Base-by-base conservation (phyloP, 1,284 basidiomycete species). In the Moesziomyces parantarcticus region DNA sequence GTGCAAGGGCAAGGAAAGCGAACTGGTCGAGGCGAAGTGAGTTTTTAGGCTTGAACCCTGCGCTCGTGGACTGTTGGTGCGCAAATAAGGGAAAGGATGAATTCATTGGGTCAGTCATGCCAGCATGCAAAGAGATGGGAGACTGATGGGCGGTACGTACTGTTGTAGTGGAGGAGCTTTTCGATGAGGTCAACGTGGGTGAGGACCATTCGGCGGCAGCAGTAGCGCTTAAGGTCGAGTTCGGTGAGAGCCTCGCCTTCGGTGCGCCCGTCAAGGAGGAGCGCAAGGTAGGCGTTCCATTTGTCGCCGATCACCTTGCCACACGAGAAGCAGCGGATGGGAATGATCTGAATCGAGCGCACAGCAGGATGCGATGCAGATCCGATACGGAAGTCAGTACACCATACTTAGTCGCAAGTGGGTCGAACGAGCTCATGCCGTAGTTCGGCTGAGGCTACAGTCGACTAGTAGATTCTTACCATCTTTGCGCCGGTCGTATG, bases 131-230 rank as follows among this genome's bases (percentile, higher is more conserved):
- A 40, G 43, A 3, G 29, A 20, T 13, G 3, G 42, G 20, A 40
- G 25, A n/a, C 13, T 5, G 10, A 16, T 39, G 36, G 16, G 23
- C 20, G 39, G 23, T 10, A 89, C 93, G 80, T 74, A 97, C 94
- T 94, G 86, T 96, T 97, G 85, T 97, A 97, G 81, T 96, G 93
- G 25, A 97, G 87, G 20, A 97, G 88, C 85, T 97, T 97, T 85
- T 97, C 94, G 77, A 97, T 97, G 65, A 97, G 87, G 85, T 97
- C 95, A 66, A 97, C 94, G 84, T 99, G 96, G 0, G 96, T 98
- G 58, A 98, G 86, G 13, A 99, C 93, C 96, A 99, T 99, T 56
- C 96, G 89, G 48, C 96, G 88, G 85, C 96, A 98, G 86, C 95
- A 98, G 85, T 98, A 98, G 61, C 96, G 87, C 85, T 93, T 95